Evolutionary conservation across 2,329 filamentous ascomycete genomes (phyloP).

Genomic region (Fonsecaea pedrosoi): DNA sequence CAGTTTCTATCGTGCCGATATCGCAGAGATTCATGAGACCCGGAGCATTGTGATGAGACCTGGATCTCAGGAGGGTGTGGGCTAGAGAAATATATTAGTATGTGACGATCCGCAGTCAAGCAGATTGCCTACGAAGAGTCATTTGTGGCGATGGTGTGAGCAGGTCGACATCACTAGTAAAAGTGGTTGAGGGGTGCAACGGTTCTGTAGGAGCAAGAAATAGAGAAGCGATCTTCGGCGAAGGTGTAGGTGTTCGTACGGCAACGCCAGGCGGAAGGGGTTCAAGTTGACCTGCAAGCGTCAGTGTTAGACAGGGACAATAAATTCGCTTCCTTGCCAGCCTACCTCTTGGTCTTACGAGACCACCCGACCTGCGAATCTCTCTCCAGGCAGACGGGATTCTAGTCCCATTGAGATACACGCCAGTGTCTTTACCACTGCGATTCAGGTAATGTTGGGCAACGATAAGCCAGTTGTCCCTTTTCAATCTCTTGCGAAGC

Average conservation of each 20-base stretch:
- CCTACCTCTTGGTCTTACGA: neutral
- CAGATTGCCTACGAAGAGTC: neutral
- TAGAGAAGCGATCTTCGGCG: neutral
- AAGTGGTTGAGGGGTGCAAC: neutral
- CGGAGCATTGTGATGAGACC: neutral
- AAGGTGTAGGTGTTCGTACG: constrained; percentile 5
- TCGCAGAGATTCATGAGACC: neutral
- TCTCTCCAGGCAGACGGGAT: constrained; percentile 4
- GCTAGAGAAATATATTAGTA: neutral
- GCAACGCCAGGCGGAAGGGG: neutral
- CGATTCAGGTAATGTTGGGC: constrained; percentile 1
- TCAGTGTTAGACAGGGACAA: neutral
- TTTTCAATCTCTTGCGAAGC: constrained; percentile 6
- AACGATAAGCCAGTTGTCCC: neutral
- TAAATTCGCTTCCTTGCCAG: neutral
- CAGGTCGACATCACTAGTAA: neutral
- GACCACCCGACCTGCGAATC: constrained; percentile 2
- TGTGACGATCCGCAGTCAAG: neutral
- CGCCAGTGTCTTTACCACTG: neutral
- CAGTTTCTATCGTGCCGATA: neutral
- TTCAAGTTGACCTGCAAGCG: neutral
- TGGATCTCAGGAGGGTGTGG: neutral
- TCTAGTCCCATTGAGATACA: constrained; percentile 4
- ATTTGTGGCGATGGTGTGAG: neutral
- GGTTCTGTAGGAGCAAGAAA: neutral